Base-by-base conservation (phyloP, 2,329 filamentous ascomycete species). In the Paradendryphiella salina region DNA sequence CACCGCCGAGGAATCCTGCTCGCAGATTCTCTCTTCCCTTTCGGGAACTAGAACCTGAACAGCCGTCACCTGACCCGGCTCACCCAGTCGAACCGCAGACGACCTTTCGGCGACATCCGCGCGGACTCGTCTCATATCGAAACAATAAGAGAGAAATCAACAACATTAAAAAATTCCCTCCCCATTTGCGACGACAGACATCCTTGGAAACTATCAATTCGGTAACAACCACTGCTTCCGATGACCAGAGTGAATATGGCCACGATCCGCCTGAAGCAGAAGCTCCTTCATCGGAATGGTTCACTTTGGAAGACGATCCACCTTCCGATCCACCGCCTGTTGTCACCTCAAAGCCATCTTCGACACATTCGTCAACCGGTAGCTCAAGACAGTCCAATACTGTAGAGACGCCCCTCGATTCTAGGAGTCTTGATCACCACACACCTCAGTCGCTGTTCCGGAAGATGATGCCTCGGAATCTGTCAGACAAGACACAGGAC, bases 191-290 rank as follows among this genome's bases (percentile, higher is more conserved):
- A 4, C 56, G 54, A 42, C 63, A 63, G 45, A 67, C 65, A 6
- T 70, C 68, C 1, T 46, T 70, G 18, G 68, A 71, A 41, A 71
- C 68, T 4, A 71, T 71, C 41, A 59, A 61, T 13, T 70, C 65
- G 2, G 67, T 71, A 29, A 62, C 56, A 11, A 69, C 63, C 8
- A 60, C 56, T 5, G 44, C 52, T 13, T 61, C 58, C 13, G 48
- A 52, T 14, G 35, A 52, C 15, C 41, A 44, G 37, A 56, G 57
- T 37, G 45, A 54, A 23, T 54, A 61, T 20, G 52, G 53, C 14
- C 44, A 44, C 10, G 57, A 67, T 28, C 50, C 51, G n/a, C 52
- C 54, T n/a, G 56, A 60, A 21, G 52, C 48, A 11, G 51, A 57
- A 33, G 49, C 57, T 5, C 52, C 54, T 11, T 52, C 46, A n/a